Conservation (phyloP, 768 basidiomycete genomes). For the Leccinum pellstonianum region DNA sequence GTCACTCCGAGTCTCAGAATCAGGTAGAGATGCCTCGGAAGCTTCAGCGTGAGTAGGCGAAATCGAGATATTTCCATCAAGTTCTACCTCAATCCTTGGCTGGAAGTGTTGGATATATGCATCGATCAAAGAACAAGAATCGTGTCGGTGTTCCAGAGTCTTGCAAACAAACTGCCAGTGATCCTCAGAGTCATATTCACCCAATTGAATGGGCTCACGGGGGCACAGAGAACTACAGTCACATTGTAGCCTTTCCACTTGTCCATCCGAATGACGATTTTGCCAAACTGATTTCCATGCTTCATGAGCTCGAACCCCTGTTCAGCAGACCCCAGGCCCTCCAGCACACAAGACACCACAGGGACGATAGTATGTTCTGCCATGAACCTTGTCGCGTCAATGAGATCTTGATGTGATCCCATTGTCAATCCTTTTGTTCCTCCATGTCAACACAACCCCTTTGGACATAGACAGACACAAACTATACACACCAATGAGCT, state of each 20-base stretch:
- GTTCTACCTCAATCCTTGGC: too few species aligned
- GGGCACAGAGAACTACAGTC: slow-evolving; percentile 19
- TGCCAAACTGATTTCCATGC: slow-evolving; percentile 33
- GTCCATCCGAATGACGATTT: slow-evolving; percentile 3
- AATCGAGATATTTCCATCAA: too few species aligned
- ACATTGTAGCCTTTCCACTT: slow-evolving; percentile 27
- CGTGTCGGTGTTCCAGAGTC: neutral
- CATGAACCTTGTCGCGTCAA: slow-evolving; percentile 71
- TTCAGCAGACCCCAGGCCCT: slow-evolving; percentile 60
- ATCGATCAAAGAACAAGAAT: neutral
- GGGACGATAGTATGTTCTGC: slow-evolving; percentile 65
- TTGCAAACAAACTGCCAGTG: neutral
- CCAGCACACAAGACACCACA: too few species aligned
- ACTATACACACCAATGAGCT: slow-evolving; percentile 58
- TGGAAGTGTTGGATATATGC: neutral
- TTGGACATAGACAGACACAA: neutral
- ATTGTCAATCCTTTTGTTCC: slow-evolving; percentile 67
- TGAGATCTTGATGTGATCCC: slow-evolving; percentile 74
- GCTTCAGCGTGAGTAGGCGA: too few species aligned
- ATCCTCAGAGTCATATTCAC: neutral
- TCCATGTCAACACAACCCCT: slow-evolving; percentile 14
- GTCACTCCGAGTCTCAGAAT: too few species aligned
- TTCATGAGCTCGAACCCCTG: slow-evolving; percentile 70
- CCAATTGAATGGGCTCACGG: neutral
- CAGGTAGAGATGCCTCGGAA: too few species aligned